Base-by-base conservation (phyloP, 2,329 filamentous ascomycete species). In the Helotiales sp. region DNA sequence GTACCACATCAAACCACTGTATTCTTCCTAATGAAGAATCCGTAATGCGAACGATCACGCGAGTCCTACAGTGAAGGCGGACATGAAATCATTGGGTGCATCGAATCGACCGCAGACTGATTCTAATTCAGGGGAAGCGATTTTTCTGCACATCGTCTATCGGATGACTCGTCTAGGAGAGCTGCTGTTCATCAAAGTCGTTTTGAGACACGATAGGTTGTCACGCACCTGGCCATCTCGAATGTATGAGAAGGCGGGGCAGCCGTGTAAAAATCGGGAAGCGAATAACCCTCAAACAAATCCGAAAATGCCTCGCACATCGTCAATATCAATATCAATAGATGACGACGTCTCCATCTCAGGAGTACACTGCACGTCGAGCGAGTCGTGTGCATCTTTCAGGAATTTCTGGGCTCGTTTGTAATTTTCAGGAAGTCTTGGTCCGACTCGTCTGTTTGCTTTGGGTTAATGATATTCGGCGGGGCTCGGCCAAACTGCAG, bases 401-500 rank as follows among this genome's bases (percentile, higher is more conserved):
- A 24, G 30, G 54, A 57, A 32, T 34, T 30, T 57, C 8, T 57
- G 8, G 32, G 7, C 30, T 57, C 54, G 54, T 57, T 40, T 55
- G 52, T 57, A 34, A 37, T 57, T 3, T 40, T 52, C 49, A 37
- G 30, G 30, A 37, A 57, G 30, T 37, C 54, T 57, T 57, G 54
- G 54, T 57, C 54, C 54, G 54, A 37, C 28, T 57, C 54, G 54
- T 57, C 32, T 57, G 54, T 57, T 57, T 32, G n/a, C 20, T 57
- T 57, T 26, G 54, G 54, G 54, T 57, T 57, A 57, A 57, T 57
- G 20, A 37, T 7, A 17, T 40, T 57, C 54, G 54, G 54, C 54
- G 30, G 40, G 34, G 32, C 32, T 57, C 54, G 54, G 55, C 43
- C 55, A 59, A 13, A 52, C 28, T 54, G 26, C 30, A 37, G 7